Percentiles rank a stretch among this genome's conserved stretches.
These are phyloP conservation scores for Anacardium occidentale DNA, from an alignment of 345 rosid species.

Conservation along the genomic window DNA sequence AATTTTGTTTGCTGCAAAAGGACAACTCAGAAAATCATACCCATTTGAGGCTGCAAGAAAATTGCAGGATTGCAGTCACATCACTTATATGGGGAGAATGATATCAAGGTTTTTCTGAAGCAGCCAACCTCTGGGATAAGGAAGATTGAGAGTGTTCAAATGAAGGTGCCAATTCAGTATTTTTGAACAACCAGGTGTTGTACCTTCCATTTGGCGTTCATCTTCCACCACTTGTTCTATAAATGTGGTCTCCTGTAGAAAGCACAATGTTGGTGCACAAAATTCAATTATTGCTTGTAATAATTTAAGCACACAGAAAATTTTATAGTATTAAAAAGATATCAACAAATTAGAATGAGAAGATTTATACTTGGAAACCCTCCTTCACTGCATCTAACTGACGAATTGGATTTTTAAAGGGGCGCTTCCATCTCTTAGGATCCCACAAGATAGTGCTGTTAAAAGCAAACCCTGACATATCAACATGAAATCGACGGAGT, in stretches of 20 bases:
- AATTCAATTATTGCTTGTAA: background rate
- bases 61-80: conserved; percentile 20
- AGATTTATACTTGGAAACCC: conserved; percentile 78
- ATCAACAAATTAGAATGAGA: conserved; percentile 7
- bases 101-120: conserved; percentile 65
- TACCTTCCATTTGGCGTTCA: conserved; percentile 90
- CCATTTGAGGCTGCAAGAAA: conserved; percentile 24
- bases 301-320: background rate
- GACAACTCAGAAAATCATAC: conserved; percentile 22
- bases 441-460: conserved; percentile 95
- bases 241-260: conserved; percentile 79
- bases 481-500: conserved; percentile 85
- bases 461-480: conserved; percentile 97
- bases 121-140: conserved; percentile 77
- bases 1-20: background rate
- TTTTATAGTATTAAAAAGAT: background rate
- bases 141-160: conserved; percentile 49
- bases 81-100: conserved; percentile 44
- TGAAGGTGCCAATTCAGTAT: conserved; percentile 95
- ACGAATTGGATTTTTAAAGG: conserved; percentile 48
- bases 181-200: conserved; percentile 64
- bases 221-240: conserved; percentile 88
- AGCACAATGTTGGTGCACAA: background rate
- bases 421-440: conserved; percentile 71
- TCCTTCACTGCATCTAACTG: conserved; percentile 82